Percentiles rank a stretch among this genome's conserved stretches.
Evolutionary conservation across 768 basidiomycete genomes (phyloP).

Genomic region (Lactarius tabidus): DNA sequence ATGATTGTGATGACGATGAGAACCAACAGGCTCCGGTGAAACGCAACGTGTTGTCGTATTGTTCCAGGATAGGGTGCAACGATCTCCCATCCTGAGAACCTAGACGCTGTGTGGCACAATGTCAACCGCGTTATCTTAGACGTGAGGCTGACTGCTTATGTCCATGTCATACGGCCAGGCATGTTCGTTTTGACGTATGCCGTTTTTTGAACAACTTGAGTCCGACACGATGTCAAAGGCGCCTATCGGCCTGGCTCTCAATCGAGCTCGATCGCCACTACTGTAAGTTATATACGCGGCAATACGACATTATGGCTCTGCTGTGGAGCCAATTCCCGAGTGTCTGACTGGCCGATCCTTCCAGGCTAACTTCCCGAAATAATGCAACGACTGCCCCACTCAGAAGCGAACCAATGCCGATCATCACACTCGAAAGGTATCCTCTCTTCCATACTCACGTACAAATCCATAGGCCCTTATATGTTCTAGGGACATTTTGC

Average conservation of each 20-base stretch:
- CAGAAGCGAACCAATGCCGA: conserved; percentile 10
- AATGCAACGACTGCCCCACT: background rate
- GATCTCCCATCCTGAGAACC: background rate
- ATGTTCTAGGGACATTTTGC: background rate
- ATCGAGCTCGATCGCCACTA: background rate
- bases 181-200: background rate
- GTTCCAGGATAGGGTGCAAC: background rate
- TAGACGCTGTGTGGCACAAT: background rate
- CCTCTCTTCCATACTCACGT: conserved; percentile 11
- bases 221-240: background rate
- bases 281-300: no score
- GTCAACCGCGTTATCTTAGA: background rate
- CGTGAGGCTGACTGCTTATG: background rate
- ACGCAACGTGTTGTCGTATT: background rate
- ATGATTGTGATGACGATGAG: background rate
- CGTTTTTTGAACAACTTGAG: background rate
- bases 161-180: background rate
- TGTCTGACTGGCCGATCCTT: background rate
- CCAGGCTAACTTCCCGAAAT: background rate
- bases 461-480: background rate
- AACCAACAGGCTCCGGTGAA: background rate
- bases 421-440: conserved; percentile 16
- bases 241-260: background rate
- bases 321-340: background rate
- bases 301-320: background rate